Conservation (phyloP, 2,329 filamentous ascomycete species). For the Talaromyces sp. region DNA sequence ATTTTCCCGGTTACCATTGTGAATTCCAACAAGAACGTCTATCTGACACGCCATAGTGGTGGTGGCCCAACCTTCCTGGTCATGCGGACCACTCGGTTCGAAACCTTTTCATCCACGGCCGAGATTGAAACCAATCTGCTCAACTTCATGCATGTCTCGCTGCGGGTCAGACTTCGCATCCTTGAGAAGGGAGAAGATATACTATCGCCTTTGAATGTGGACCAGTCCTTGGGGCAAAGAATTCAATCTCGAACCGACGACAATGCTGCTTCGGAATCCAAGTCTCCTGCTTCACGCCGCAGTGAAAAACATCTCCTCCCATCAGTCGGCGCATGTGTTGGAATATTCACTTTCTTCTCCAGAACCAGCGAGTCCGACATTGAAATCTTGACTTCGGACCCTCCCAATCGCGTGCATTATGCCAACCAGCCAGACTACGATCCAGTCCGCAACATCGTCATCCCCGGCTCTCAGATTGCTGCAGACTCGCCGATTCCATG, state of each 20-base stretch:
- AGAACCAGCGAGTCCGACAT: conserved; percentile 48
- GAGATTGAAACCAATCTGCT: conserved; percentile 44
- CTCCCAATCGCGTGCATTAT: conserved; percentile 37
- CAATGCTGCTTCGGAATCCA: background rate
- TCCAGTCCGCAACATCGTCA: conserved; percentile 23
- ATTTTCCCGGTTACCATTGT: conserved; percentile 38
- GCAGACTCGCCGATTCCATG: conserved; percentile 29
- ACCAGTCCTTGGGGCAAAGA: background rate
- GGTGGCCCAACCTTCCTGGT: conserved; percentile 39
- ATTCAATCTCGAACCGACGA: background rate
- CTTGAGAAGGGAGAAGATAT: conserved; percentile 17
- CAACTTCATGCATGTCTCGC: conserved; percentile 43
- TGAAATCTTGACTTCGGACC: conserved; percentile 48
- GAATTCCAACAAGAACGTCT: conserved; percentile 45
- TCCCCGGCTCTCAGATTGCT: conserved; percentile 28
- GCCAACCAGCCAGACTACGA: conserved; percentile 41
- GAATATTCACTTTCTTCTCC: conserved; percentile 48
- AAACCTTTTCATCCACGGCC: conserved; percentile 42
- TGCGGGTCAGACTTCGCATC: conserved; percentile 45
- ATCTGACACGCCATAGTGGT: conserved; percentile 27
- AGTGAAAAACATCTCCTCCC: conserved; percentile 21
- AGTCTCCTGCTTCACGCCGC: background rate
- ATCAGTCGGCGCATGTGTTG: conserved; percentile 44
- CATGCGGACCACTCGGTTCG: conserved; percentile 41
- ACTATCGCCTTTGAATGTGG: conserved; percentile 5